phyloP scores from a whole-genome alignment of 352 stramenopile genomes.

The Sclerospora graminicola region DNA sequence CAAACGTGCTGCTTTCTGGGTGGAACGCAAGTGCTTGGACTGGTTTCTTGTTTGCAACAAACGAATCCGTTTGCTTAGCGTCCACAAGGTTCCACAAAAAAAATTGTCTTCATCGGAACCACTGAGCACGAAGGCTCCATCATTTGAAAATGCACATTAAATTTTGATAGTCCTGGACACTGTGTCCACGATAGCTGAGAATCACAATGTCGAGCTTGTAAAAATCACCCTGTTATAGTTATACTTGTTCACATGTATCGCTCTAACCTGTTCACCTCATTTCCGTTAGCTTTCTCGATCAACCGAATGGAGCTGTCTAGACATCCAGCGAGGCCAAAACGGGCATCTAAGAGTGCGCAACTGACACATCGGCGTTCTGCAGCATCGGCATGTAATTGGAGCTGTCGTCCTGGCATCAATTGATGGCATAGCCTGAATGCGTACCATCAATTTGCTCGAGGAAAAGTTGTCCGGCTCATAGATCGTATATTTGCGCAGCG shows the following conservation, averaged over 20 bases:
- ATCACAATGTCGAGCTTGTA: slow-evolving; percentile 3
- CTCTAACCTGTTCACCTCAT: slow-evolving; percentile 55
- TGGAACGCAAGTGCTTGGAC: slow-evolving; percentile 51
- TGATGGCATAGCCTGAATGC: not conserved
- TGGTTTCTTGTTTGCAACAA: slow-evolving; percentile 49
- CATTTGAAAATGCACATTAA: slow-evolving; percentile 50
- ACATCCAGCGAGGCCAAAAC: slow-evolving; percentile 68
- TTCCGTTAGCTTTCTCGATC: slow-evolving; percentile 53
- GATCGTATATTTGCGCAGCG: slow-evolving; percentile 73
- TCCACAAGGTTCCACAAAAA: slow-evolving; percentile 56
- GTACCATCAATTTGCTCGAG: slow-evolving; percentile 67
- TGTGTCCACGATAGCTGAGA: slow-evolving; percentile 51
- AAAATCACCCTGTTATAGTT: not conserved
- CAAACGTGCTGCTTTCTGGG: slow-evolving; percentile 49
- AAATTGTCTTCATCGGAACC: slow-evolving; percentile 67
- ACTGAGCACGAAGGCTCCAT: slow-evolving; percentile 57
- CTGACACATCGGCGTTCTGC: slow-evolving; percentile 61
- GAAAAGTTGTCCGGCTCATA: slow-evolving; percentile 53
- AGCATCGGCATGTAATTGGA: not conserved
- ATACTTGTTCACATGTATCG: not conserved
- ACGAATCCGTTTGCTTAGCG: slow-evolving; percentile 21
- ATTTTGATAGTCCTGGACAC: slow-evolving; percentile 53
- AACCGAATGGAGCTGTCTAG: slow-evolving; percentile 66
- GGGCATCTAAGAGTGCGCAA: slow-evolving; percentile 62
- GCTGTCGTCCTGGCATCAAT: not conserved